Base-by-base conservation (phyloP, 2,329 filamentous ascomycete genomes). In the Trichophaea hybrida region DNA sequence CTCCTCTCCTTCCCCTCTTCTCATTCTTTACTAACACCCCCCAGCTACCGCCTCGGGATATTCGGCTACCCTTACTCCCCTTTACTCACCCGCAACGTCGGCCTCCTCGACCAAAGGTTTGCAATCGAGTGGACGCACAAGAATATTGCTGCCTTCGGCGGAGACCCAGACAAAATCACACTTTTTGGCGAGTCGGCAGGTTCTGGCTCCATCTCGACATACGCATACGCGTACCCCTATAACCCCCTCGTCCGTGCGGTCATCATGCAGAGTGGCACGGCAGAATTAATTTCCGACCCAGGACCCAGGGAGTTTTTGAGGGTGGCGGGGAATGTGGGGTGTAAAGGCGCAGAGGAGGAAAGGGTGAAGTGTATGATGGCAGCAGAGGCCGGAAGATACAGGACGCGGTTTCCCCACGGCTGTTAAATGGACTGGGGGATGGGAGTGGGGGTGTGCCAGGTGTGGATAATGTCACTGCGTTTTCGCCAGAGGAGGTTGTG, bases 21-120 rank as follows among this genome's bases (percentile, higher is more conserved):
- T 15, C 24, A 6, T n/a, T n/a, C n/a, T n/a, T n/a, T n/a, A n/a
- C n/a, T 75, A 75, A 58, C 74, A 35, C 2, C 59, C 43, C 15
- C 43, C 4, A 62, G 55, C 58, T 59, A 59, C 40, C 58, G 58
- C 40, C 51, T 59, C 51, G 40, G 35, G 10, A n/a, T 56, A 8
- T 59, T 59, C 32, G 58, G 58, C 15, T 59, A 56, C 34, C 58
- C 58, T 37, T 5, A 43, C 15, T 33, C 51, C 17, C 51, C 2
- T 10, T n/a, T 40, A 3, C 17, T n/a, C n/a, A 44, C 44, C 49
- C n/a, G n/a, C n/a, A 68, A 68, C 58, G 55, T 63, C 43, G 67
- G 67, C 2, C 60, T 68, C 48, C 57, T 66, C n/a, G 67, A 69
- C 35, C 63, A 66, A 40, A 64, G 67, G 10, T 46, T 66, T 12